Base-by-base conservation (phyloP, 139 green algal genomes). In the Auxenochlorella pyrenoidosa region DNA sequence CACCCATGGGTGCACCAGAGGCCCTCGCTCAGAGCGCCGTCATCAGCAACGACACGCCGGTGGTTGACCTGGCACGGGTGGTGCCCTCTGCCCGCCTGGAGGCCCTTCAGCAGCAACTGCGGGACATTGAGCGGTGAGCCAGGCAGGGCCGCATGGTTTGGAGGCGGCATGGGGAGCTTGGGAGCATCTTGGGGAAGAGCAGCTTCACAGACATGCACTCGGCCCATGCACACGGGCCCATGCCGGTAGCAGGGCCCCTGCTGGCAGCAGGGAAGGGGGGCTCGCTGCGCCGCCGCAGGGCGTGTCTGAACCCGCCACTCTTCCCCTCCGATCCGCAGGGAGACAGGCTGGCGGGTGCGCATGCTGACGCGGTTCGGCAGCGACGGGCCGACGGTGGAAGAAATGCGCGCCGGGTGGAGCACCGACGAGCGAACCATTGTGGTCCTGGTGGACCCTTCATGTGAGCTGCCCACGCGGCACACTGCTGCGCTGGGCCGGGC, bases 391-490 rank as follows among this genome's bases (percentile, higher is more conserved):
- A 75, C 79, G 1, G 68, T 88, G 47, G 87, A 92, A 32, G 54
- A 92, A 70, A 41, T 93, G 0, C 75, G 91, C 5, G 68, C 77
- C n/a, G 90, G 88, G 18, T 96, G 93, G 91, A 72, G 72, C 8
- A 78, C 88, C 2, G 82, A 90, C 60, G 85, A 91, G 2, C 88
- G 51, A 73, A 95, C 92, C 3, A 77, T 95, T 19, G 86, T 96
- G 26, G 65, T 94, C 0, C 79, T 94, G 54, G 92, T 94, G 75
- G 94, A 97, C 88, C 93, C 94, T 30, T 90, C 90, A 16, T 90
- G 81, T 86, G 63, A 86, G 81, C 28, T 32, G 36, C 12, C 0
- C 8, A 6, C 43, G 38, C 59, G 30, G 22, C n/a, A n/a, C n/a
- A n/a, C n/a, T n/a, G n/a, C n/a, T n/a, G n/a, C n/a, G n/a, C n/a